Evolutionary conservation across 495 filamentous ascomycete species (phyloP).

Genomic region (Talaromyces ruber): DNA sequence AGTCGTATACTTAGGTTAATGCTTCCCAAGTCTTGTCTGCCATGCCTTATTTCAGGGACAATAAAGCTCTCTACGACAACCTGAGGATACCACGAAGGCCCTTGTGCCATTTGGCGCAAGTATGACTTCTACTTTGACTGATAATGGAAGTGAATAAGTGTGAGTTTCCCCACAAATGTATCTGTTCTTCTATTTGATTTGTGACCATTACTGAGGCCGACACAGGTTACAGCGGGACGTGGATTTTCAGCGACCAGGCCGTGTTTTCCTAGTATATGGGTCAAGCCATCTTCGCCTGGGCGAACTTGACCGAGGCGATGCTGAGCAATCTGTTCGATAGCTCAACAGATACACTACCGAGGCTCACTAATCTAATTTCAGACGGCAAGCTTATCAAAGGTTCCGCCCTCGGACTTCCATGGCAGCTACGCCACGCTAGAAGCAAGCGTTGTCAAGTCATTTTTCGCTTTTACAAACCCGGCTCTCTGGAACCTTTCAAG

Average conservation of each 20-base stretch:
- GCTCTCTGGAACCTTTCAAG: constrained; percentile 16
- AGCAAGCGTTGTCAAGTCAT: constrained; percentile 11
- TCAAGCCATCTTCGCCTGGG: constrained; percentile 13
- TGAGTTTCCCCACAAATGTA: not conserved
- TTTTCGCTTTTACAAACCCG: constrained; percentile 24
- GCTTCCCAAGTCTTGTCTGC: not conserved
- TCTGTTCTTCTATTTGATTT: not conserved
- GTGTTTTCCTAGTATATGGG: constrained; percentile 16
- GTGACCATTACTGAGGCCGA: not conserved
- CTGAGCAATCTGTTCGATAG: constrained; percentile 11
- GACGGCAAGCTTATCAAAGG: constrained; percentile 22
- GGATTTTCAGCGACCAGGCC: not conserved
- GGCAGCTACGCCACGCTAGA: not conserved
- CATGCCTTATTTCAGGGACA: not conserved
- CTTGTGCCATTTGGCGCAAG: constrained; percentile 2
- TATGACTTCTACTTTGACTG: not conserved
- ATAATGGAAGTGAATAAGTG: not conserved
- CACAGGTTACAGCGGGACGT: not conserved
- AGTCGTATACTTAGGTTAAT: not conserved
- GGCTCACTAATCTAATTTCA: constrained; percentile 11
- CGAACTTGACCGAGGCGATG: not conserved
- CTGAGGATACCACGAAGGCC: constrained; percentile 1
- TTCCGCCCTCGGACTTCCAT: not conserved
- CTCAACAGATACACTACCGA: constrained; percentile 4
- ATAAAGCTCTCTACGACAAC: constrained; percentile 1